phyloP scores from a whole-genome alignment of 306 rosid species.

The Rubus parviflorus region DNA sequence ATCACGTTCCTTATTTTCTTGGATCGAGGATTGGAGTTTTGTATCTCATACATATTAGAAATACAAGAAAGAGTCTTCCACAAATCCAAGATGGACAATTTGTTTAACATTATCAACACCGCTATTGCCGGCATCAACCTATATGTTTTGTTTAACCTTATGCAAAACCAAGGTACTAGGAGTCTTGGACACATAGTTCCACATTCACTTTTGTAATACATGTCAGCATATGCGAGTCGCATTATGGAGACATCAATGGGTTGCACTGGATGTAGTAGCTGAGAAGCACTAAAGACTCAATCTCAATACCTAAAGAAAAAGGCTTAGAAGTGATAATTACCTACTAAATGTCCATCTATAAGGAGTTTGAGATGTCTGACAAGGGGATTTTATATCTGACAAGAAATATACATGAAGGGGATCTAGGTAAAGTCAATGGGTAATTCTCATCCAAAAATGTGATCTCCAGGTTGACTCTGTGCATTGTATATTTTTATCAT shows the following conservation, averaged over 20 bases:
- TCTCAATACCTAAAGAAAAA: too few species aligned
- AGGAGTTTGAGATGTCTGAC: too few species aligned
- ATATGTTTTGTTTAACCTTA: background rate
- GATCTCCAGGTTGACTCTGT: background rate
- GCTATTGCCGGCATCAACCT: background rate
- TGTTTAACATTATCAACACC: background rate
- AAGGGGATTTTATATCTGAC: too few species aligned
- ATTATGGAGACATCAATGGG: background rate
- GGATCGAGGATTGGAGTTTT: background rate
- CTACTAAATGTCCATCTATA: too few species aligned
- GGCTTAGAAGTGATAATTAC: too few species aligned
- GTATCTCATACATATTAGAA: background rate
- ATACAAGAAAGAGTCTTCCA: background rate
- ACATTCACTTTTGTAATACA: too few species aligned
- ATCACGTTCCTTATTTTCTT: background rate
- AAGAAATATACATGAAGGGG: too few species aligned
- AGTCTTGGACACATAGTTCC: background rate
- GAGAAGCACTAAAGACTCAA: too few species aligned
- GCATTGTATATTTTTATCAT: background rate
- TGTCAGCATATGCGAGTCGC: too few species aligned
- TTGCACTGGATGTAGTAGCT: background rate
- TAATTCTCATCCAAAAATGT: background rate
- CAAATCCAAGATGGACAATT: background rate
- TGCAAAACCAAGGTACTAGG: background rate
- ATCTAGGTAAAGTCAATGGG: background rate